Evolutionary conservation across 164 flowering plant species (phyloP).

Genomic region (Houttuynia cordata): DNA sequence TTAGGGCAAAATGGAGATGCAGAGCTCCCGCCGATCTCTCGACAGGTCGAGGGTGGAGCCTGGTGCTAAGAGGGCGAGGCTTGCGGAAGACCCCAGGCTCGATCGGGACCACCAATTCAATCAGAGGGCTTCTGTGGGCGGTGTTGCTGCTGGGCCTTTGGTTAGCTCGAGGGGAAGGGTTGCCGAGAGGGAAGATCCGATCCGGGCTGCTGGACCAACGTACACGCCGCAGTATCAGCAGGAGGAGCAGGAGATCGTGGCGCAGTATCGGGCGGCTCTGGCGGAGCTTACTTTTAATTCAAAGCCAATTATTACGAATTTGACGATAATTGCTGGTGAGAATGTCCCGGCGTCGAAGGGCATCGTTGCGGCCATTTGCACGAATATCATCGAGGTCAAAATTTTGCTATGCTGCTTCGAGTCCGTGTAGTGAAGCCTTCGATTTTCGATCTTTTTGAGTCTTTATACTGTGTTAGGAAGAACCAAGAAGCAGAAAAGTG

Average conservation of each 20-base stretch:
- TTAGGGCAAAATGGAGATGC: slow-evolving; percentile 43
- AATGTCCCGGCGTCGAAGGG: slow-evolving; percentile 75
- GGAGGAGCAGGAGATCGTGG: slow-evolving; percentile 64
- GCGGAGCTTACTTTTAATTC: slow-evolving; percentile 91
- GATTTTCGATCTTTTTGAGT: background rate
- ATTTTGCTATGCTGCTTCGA: slow-evolving; percentile 7
- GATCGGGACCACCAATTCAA: slow-evolving; percentile 19
- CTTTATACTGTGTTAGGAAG: background rate
- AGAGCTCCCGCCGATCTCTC: slow-evolving; percentile 69
- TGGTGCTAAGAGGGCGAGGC: slow-evolving; percentile 60
- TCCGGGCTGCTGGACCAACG: slow-evolving; percentile 8
- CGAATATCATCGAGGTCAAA: slow-evolving; percentile 81
- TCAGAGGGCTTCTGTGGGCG: slow-evolving; percentile 18
- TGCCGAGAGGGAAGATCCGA: slow-evolving; percentile 15
- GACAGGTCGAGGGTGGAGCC: slow-evolving; percentile 56
- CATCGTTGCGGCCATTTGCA: slow-evolving; percentile 55
- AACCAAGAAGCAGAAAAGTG: background rate
- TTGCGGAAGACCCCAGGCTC: slow-evolving; percentile 29
- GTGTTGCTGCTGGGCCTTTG: background rate
- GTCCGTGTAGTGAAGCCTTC: background rate
- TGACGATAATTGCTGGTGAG: slow-evolving; percentile 96
- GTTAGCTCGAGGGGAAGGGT: slow-evolving; percentile 18
- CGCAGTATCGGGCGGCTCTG: slow-evolving; percentile 74
- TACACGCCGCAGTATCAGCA: slow-evolving; percentile 6
- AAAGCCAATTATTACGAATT: slow-evolving; percentile 88